Evolutionary conservation across 176 grass and related monocot genomes (phyloP).

Genomic region (Chloris gayana): DNA sequence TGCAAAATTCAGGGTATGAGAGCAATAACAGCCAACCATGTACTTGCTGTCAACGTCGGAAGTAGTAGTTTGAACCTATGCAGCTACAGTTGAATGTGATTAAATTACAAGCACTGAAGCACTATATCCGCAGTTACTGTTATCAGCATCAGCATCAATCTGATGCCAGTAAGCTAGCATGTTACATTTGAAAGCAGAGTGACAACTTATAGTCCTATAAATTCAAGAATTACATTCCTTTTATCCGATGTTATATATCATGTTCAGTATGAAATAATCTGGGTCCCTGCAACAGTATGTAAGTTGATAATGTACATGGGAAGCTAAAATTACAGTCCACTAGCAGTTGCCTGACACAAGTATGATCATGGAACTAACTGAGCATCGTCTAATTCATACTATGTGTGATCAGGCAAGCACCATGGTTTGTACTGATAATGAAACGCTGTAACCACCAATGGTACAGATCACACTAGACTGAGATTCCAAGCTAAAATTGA

Average conservation of each 20-base stretch:
- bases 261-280: no score
- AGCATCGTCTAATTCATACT: neutral
- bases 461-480: neutral
- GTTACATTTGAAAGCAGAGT: neutral
- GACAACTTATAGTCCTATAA: neutral
- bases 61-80: neutral
- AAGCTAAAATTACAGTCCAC: neutral
- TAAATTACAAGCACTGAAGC: neutral
- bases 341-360: no score
- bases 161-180: neutral
- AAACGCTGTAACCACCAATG: neutral
- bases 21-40: neutral
- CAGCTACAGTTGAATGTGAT: neutral
- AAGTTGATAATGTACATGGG: no score
- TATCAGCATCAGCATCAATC: neutral
- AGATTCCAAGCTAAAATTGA: conserved; percentile 7
- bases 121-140: neutral
- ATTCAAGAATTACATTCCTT: neutral
- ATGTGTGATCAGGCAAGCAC: neutral
- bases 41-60: neutral
- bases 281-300: no score
- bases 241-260: neutral
- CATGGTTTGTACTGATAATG: neutral
- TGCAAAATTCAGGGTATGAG: neutral
- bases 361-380: neutral